A percentile compares a stretch with the other conserved stretches of the same genome.
phyloP scores from a whole-genome alignment of 129 eudicot genomes.

The Chrysanthemum seticuspe region DNA sequence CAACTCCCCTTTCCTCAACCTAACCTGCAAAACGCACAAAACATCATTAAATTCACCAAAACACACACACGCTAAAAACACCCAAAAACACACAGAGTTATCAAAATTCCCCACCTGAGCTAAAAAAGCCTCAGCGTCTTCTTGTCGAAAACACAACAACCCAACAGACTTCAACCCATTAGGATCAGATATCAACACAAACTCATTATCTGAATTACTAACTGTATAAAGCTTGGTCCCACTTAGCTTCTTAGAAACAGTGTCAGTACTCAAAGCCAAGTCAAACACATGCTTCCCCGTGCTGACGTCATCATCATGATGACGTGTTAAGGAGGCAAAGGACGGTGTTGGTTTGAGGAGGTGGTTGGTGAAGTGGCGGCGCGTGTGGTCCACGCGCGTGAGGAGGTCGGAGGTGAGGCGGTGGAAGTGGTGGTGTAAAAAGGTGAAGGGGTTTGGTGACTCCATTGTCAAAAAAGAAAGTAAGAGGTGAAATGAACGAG shows the following conservation, averaged over 20 bases:
- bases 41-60: neutral
- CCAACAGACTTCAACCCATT: slow-evolving; percentile 75
- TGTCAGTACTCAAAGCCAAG: slow-evolving; percentile 46
- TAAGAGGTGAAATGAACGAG: slow-evolving; percentile 11
- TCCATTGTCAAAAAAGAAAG: slow-evolving; percentile 36
- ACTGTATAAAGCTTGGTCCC: slow-evolving; percentile 90
- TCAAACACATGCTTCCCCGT: slow-evolving; percentile 43
- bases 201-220: slow-evolving; percentile 81
- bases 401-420: slow-evolving; percentile 53
- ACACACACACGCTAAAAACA: neutral
- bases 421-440: slow-evolving; percentile 61
- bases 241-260: slow-evolving; percentile 67
- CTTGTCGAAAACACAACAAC: slow-evolving; percentile 84
- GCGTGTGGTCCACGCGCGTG: slow-evolving; percentile 53
- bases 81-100: neutral
- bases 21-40: slow-evolving; percentile 48
- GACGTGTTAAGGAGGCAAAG: slow-evolving; percentile 68
- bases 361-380: slow-evolving; percentile 33
- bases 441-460: slow-evolving; percentile 61
- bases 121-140: slow-evolving; percentile 86
- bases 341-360: slow-evolving; percentile 34
- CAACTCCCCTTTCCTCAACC: slow-evolving; percentile 64
- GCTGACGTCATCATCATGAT: slow-evolving; percentile 17
- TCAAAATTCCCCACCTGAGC: slow-evolving; percentile 57
- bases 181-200: slow-evolving; percentile 84